Evolutionary conservation across 805 yeast species (phyloP).

Genomic region (Kurtzmaniella fragi): DNA sequence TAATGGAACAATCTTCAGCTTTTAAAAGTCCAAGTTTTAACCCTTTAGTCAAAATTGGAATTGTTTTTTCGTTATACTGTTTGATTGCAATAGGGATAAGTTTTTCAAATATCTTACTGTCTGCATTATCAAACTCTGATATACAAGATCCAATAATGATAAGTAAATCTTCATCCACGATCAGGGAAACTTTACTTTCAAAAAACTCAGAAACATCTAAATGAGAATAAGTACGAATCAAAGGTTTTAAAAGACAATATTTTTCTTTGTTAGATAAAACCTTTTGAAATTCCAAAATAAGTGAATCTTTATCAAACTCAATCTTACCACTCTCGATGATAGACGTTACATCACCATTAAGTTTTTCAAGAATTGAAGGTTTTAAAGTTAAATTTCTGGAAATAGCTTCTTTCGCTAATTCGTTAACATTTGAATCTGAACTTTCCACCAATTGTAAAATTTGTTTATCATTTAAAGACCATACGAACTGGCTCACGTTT

Average conservation of each 20-base stretch:
- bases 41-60: constrained; percentile 12
- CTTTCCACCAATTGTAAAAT: constrained; percentile 8
- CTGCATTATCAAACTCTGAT: constrained; percentile 1
- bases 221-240: not conserved
- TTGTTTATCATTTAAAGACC: constrained; percentile 22
- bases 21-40: constrained; percentile 3
- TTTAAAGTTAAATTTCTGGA: constrained; percentile 1
- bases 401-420: constrained; percentile 4
- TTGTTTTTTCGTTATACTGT: constrained; percentile 14
- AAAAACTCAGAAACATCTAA: constrained; percentile 4
- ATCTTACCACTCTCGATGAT: not conserved
- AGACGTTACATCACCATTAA: not conserved
- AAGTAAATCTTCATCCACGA: constrained; percentile 12
- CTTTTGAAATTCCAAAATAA: constrained; percentile 3
- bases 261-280: constrained; percentile 4
- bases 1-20: not conserved
- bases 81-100: constrained; percentile 11
- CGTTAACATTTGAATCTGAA: not conserved
- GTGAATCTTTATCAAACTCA: not conserved
- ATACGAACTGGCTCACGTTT: constrained; percentile 14
- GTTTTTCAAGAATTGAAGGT: not conserved
- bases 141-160: constrained; percentile 16
- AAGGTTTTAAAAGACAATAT: constrained; percentile 10
- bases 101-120: constrained; percentile 6
- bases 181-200: constrained; percentile 6